These are phyloP conservation scores for Coemansia sp. DNA, from an alignment of 192 early-diverging fungal genomes.

Conservation along the genomic window DNA sequence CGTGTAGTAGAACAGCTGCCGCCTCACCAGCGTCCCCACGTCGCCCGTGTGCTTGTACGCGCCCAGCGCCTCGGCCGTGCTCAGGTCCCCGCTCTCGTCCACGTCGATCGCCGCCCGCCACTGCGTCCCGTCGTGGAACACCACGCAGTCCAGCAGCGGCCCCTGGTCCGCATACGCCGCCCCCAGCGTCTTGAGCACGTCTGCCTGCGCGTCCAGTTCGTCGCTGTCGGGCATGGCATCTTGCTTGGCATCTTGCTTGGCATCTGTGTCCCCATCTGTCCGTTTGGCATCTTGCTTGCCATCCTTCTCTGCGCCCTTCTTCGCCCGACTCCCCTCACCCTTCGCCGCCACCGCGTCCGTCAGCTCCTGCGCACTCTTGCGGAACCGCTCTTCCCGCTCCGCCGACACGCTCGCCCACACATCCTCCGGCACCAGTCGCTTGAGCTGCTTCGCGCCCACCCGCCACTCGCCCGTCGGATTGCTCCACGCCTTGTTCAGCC, in stretches of 20 bases:
- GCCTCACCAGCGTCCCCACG: conserved; percentile 71
- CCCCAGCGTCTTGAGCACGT: conserved; percentile 57
- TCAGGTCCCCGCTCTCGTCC: conserved; percentile 74
- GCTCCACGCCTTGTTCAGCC: conserved; percentile 65
- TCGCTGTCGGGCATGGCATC: conserved; percentile 5
- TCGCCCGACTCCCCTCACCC: not conserved
- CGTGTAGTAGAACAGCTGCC: conserved; percentile 81
- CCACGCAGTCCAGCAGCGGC: conserved; percentile 73
- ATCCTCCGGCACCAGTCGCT: conserved; percentile 70
- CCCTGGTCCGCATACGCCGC: conserved; percentile 76
- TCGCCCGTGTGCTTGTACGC: conserved; percentile 72
- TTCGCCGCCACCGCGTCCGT: conserved; percentile 13
- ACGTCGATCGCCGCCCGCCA: conserved; percentile 86
- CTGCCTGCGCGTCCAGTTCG: not conserved
- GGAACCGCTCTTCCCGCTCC: conserved; percentile 51
- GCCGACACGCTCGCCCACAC: conserved; percentile 46
- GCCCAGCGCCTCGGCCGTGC: conserved; percentile 59
- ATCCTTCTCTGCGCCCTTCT: not conserved
- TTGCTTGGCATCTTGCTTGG: not conserved
- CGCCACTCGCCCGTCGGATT: conserved; percentile 84
- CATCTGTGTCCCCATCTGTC: too few species aligned
- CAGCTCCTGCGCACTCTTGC: conserved; percentile 24
- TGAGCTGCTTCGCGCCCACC: conserved; percentile 75
- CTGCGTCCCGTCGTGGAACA: conserved; percentile 84
- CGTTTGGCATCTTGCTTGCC: conserved; percentile 2